These are phyloP conservation scores for Trichoderma simmonsii DNA, from an alignment of 2,329 filamentous ascomycete genomes.

Conservation along the genomic window DNA sequence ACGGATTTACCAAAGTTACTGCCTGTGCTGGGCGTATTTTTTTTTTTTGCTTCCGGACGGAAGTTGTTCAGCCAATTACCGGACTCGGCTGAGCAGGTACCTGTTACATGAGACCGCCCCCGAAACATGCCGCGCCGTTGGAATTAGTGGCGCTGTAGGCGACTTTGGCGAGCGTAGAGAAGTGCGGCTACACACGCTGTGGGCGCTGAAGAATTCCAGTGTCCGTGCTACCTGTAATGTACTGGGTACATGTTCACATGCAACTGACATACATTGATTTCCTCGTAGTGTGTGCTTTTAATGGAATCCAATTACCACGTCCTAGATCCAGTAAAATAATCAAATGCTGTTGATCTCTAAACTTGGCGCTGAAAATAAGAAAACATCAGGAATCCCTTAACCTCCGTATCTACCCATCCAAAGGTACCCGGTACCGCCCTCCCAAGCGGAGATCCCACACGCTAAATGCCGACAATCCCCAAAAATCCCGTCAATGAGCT, in stretches of 20 bases:
- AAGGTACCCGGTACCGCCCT: background rate
- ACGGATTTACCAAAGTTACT: background rate
- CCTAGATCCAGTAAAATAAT: background rate
- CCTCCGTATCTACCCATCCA: background rate
- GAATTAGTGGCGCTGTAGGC: background rate
- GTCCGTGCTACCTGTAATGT: background rate
- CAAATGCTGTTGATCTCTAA: background rate
- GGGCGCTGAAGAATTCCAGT: background rate
- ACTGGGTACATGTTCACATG: background rate
- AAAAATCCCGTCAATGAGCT: background rate
- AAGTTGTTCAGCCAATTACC: background rate
- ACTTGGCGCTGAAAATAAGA: background rate
- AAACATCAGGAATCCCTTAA: background rate
- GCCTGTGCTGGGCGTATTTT: background rate
- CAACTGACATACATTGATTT: background rate
- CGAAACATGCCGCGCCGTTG: background rate
- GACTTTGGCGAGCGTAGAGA: background rate
- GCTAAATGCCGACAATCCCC: slow-evolving; percentile 4
- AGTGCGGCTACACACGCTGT: background rate
- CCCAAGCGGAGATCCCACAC: background rate
- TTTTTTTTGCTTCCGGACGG: background rate
- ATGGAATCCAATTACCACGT: background rate
- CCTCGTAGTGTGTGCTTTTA: background rate
- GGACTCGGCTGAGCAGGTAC: background rate
- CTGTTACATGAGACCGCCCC: background rate